Evolutionary conservation across 805 yeast species (phyloP).

Genomic region (Wickerhamiella hasegawae): DNA sequence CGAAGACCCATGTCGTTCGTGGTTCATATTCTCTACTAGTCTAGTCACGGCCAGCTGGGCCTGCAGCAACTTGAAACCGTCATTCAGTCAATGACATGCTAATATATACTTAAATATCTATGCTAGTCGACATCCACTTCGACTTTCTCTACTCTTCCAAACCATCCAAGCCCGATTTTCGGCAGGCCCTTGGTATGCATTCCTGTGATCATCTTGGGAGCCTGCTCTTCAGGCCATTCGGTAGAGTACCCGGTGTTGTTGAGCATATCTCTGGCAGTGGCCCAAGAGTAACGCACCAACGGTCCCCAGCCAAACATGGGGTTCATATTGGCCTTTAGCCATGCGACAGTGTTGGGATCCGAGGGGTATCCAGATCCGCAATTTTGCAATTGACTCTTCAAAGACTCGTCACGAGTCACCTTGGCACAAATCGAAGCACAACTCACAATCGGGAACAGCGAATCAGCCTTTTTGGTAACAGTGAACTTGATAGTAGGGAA

Average conservation of each 20-base stretch:
- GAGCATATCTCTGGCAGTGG: conserved; percentile 66
- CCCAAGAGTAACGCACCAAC: conserved; percentile 82
- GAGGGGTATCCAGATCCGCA: conserved; percentile 93
- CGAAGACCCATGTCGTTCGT: too few species aligned
- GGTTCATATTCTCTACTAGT: too few species aligned
- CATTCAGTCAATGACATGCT: too few species aligned
- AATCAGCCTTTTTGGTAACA: conserved; percentile 91
- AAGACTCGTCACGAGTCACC: conserved; percentile 71
- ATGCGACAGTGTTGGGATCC: conserved; percentile 70
- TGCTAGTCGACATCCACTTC: too few species aligned
- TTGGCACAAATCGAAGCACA: conserved; percentile 94
- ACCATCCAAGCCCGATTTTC: background rate
- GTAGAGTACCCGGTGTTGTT: conserved; percentile 37
- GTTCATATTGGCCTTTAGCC: conserved; percentile 53
- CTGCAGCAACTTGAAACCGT: too few species aligned
- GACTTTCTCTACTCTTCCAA: background rate
- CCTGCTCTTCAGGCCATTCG: conserved; percentile 39
- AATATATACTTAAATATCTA: too few species aligned
- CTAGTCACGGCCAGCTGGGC: too few species aligned
- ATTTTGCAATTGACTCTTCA: conserved; percentile 24
- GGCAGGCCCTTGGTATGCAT: background rate
- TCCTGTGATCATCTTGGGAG: background rate
- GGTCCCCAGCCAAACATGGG: conserved; percentile 74
- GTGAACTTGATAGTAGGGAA: conserved; percentile 62
- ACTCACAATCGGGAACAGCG: conserved; percentile 79